Base-by-base conservation (phyloP, 495 filamentous ascomycete genomes). In the Terfezia claveryi region DNA sequence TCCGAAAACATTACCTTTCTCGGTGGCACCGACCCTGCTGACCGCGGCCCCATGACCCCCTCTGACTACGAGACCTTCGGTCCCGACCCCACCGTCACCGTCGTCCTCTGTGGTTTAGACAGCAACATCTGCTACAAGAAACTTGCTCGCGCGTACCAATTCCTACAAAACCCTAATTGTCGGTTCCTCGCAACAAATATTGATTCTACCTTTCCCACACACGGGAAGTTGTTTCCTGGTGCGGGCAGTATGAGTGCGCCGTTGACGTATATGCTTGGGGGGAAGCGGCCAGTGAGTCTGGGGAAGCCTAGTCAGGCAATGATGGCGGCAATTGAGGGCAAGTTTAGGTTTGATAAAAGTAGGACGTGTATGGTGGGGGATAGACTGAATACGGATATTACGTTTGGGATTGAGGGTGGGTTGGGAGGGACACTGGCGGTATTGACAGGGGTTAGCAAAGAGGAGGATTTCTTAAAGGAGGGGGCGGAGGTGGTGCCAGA, bases 271-370 rank as follows among this genome's bases (percentile, higher is more conserved):
- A 88, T 89, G 79, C 71, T 62, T 10, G 79, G 75, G 7, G 79
- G 75, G 7, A 63, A 76, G 68, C 71, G 81, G 61, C 87, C 89
- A 1, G 64, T 85, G 37, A 78, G 84, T 7, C 68, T 95, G 49
- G 91, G 91, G 10, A 99, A 99, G 69, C 92, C 91, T 5, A 93
- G 85, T 59, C 85, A 94, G 71, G 88, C 87, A 10, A 96, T 98
- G 91, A 94, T 98, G 91, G 88, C 95, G 69, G 85, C 92, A 8
- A 82, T 98, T 62, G 89, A 96, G 72, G 89, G 89, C 37, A 94
- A 89, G 68, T 94, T 95, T 65, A 71, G 76, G 54, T 82, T 98
- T 53, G 85, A 96, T 65, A 77, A 87, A 41, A 79, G 72, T 50
- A 78, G 78, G 52, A 80, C 92, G 2, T 96, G 92, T 66, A 99